Base-by-base conservation (phyloP, 2,329 filamentous ascomycete species). In the Cercospora sp. region DNA sequence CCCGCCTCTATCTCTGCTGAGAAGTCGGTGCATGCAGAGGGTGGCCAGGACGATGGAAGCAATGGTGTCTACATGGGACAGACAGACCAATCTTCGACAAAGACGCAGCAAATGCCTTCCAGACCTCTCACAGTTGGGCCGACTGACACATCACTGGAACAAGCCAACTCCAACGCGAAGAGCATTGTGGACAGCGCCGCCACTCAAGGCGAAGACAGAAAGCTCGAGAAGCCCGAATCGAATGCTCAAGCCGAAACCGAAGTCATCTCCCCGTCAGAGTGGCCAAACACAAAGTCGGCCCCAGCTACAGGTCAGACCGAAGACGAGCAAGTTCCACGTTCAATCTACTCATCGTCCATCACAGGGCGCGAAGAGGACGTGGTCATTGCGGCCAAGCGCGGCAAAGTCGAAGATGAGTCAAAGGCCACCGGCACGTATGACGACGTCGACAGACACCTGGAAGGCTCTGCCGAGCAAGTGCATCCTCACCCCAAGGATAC, bases 401-500 rank as follows among this genome's bases (percentile, higher is more conserved):
- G 66, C 60, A 55, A 66, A 8, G 66, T 67, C 36, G 53, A 64
- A 5, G 75, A 76, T 66, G 75, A 76, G 55, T 72, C 70, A 28
- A 61, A 68, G 42, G 63, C 66, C 16, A 65, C 68, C 1, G 72
- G 69, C 33, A 71, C 70, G 6, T 65, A 72, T 64, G 74, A 78
- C 57, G 72, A 70, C 23, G 69, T 79, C n/a, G 77, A 79, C 68
- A 53, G 68, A 61, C 75, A 76, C 63, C 71, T 79, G 18, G 75
- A 75, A 39, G 51, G 70, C 23, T 64, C 76, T 5, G 65, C 75
- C 18, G 72, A 74, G 28, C 28, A 71, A 10, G 76, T 79, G 2
- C 77, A 81, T 66, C 78, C 76, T 63, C 74, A 79, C 59, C 73
- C 77, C 28, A 72, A 79, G 60, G 72, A 76, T 45, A 75, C 74